phyloP scores from a whole-genome alignment of 2,329 filamentous ascomycete species.

The Emmonsiellopsis sp. region DNA sequence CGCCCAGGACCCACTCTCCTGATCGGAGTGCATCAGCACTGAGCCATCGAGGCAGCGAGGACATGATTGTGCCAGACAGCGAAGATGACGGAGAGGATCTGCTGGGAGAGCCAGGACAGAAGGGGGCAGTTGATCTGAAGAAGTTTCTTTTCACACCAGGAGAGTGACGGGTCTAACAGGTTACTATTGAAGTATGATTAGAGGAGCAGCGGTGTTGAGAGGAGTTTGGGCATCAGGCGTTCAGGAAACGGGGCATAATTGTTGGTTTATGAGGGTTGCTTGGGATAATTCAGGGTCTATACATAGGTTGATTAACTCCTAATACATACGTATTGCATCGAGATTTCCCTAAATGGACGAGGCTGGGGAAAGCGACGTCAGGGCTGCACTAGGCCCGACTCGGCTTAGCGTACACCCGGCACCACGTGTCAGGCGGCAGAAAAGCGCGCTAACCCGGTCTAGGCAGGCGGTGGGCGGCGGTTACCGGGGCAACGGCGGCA shows the following conservation, averaged over 20 bases:
- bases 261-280: too few relatives aligned
- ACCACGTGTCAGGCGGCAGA: neutral
- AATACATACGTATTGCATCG: neutral
- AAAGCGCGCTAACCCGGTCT: constrained; percentile 2
- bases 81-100: constrained; percentile 27
- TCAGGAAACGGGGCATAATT: too few relatives aligned
- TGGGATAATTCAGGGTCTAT: neutral
- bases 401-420: neutral
- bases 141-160: constrained; percentile 5
- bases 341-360: neutral
- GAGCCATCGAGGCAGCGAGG: constrained; percentile 39
- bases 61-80: constrained; percentile 42
- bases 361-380: neutral
- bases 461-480: constrained; percentile 23
- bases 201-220: neutral
- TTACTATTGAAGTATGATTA: neutral
- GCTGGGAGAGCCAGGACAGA: neutral
- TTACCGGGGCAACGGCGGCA: constrained; percentile 25
- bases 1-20: too few relatives aligned
- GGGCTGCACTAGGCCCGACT: neutral
- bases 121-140: constrained; percentile 6
- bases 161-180: neutral
- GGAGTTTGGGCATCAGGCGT: constrained; percentile 4
- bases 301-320: too few relatives aligned
- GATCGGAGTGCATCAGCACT: neutral